Evolutionary conservation across 768 basidiomycete genomes (phyloP), one percentile per base, ranked within the genome.

Genomic region (Lentinula sp.): DNA sequence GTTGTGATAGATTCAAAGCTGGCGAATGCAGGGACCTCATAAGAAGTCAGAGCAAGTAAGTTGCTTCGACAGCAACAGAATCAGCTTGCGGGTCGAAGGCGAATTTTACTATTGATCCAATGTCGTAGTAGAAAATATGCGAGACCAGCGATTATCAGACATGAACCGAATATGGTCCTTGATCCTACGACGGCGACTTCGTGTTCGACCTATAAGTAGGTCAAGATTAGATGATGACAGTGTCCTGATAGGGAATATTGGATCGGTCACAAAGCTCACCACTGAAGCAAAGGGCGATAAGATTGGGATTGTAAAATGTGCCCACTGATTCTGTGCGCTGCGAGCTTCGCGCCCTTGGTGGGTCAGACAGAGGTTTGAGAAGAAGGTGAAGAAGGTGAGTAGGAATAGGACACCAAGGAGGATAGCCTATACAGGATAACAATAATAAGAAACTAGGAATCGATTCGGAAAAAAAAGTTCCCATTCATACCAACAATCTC

Each of bases 241-340:
- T 28, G 3, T 28, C 28, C 28, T 28, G 28, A 4, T 28, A 28
- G 28, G 28, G 28, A 28, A 28, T 28, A 28, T 3, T 28, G 28
- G 28, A 28, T 28, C 3, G 28, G 28, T 16, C 34, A 32, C 32
- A 23, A 57, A 2, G 74, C 82, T 60, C 62, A 91, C 89, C 68
- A 91, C 89, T 9, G 88, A 89, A 2, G 88, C 82, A 65, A 91
- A 91, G 0, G 89, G 89, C 0, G 89, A 91, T 16, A 91, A 70
- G 3, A 91, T 85, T 4, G 89, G 88, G 23, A 91, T 86, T 0
- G 89, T 91, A 69, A 89, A 89, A 68, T 90, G 89, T 1, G 80
- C 75, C 0, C 86, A 61, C 11, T 51, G 58, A 65, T 64, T 51
- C 62, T 61, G 21, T 66, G 69, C 10, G 15, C 28, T n/a, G 9